phyloP scores from a whole-genome alignment of 306 rosid genomes.

The Quercus glauca region DNA sequence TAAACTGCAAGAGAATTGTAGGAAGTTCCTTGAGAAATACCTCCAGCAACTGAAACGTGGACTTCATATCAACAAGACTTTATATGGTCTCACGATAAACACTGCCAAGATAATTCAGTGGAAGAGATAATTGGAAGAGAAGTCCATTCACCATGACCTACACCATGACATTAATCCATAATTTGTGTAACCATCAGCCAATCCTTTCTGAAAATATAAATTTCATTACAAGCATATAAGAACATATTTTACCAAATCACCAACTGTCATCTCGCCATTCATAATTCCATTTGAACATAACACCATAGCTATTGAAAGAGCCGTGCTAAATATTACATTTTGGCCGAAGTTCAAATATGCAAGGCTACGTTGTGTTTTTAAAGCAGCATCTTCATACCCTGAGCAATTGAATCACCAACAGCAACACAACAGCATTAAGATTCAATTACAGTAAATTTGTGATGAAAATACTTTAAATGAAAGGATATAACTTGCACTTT shows the following conservation, averaged over 20 bases:
- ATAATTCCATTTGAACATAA: too few relatives aligned
- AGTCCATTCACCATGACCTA: too few relatives aligned
- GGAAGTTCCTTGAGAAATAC: slow-evolving; percentile 41
- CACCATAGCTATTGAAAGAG: slow-evolving; percentile 78
- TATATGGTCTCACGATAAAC: slow-evolving; percentile 95
- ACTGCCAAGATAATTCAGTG: slow-evolving; percentile 72
- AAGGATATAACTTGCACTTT: too few relatives aligned
- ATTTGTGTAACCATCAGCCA: too few relatives aligned
- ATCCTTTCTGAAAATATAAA: too few relatives aligned
- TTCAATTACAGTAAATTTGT: not conserved
- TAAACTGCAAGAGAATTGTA: slow-evolving; percentile 17
- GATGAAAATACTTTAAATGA: not conserved
- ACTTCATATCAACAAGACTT: slow-evolving; percentile 93
- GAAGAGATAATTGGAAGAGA: too few relatives aligned
- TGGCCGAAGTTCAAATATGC: slow-evolving; percentile 90
- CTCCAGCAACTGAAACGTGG: slow-evolving; percentile 98
- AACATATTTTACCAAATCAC: too few relatives aligned
- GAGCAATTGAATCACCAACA: slow-evolving; percentile 26
- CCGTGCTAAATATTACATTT: slow-evolving; percentile 84
- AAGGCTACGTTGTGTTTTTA: slow-evolving; percentile 89
- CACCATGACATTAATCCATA: too few relatives aligned
- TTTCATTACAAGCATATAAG: too few relatives aligned
- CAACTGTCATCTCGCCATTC: too few relatives aligned
- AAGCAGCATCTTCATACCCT: slow-evolving; percentile 94
- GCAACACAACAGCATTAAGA: slow-evolving; percentile 24